Evolutionary conservation across 306 rosid species (phyloP).

Genomic region (Hippophae tibetana): DNA sequence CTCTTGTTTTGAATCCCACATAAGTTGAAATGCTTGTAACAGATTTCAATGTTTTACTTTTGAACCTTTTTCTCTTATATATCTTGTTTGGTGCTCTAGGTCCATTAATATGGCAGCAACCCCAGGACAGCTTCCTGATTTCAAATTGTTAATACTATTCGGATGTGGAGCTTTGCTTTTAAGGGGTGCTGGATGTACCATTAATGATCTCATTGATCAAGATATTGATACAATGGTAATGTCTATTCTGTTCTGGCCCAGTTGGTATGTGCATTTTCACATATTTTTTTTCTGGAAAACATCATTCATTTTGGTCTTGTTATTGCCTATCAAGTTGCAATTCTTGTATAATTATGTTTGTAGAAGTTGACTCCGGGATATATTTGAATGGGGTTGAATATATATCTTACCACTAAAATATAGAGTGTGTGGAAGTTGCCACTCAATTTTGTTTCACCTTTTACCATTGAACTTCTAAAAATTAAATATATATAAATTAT

Average conservation of each 20-base stretch:
- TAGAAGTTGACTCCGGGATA: not conserved
- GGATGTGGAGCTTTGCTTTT: slow-evolving; percentile 81
- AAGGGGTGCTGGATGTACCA: slow-evolving; percentile 83
- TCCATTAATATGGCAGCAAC: slow-evolving; percentile 73
- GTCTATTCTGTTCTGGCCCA: slow-evolving; percentile 3
- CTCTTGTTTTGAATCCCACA: not conserved
- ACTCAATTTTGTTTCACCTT: no score
- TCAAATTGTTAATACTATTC: slow-evolving; percentile 61
- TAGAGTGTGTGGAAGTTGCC: no score
- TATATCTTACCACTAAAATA: no score
- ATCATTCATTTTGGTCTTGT: not conserved
- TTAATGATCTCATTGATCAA: slow-evolving; percentile 77
- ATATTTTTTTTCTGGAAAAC: not conserved
- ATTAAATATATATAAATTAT: no score
- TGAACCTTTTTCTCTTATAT: slow-evolving; percentile 1
- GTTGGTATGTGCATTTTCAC: not conserved
- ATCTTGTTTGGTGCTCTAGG: slow-evolving; percentile 34
- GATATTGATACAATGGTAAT: slow-evolving; percentile 71
- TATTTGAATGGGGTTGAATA: no score
- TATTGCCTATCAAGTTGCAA: not conserved
- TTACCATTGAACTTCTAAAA: no score
- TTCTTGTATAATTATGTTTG: not conserved
- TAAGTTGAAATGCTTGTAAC: not conserved
- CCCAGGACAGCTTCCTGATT: slow-evolving; percentile 72
- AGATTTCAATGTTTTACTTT: slow-evolving; percentile 1